phyloP scores from a whole-genome alignment of 2,329 filamentous ascomycete species.

The Orbilia blumenaviensis region DNA sequence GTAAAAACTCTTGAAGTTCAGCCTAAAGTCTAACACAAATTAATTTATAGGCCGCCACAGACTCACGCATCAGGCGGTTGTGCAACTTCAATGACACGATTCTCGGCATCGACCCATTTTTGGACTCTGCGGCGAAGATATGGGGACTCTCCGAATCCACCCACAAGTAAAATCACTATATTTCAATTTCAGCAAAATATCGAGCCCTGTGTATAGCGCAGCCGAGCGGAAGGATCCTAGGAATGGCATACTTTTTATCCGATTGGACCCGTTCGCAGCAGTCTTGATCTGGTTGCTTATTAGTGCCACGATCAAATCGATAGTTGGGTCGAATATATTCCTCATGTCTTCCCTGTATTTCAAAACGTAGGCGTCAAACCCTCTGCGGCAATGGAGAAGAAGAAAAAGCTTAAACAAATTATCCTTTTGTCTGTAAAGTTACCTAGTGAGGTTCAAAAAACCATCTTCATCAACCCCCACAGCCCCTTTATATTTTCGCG shows the following conservation, averaged over 20 bases:
- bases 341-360: background rate
- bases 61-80: slow-evolving; percentile 29
- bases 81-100: background rate
- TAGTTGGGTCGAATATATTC: slow-evolving; percentile 26
- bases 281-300: background rate
- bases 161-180: slow-evolving; percentile 22
- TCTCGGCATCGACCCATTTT: background rate
- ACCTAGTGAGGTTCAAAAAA: background rate
- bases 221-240: background rate
- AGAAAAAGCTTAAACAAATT: too few relatives aligned
- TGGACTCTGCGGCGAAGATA: slow-evolving; percentile 12
- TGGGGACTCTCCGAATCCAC: slow-evolving; percentile 20
- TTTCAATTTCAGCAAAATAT: background rate
- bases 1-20: background rate
- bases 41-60: background rate
- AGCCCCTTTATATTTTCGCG: background rate
- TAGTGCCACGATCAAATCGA: background rate
- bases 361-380: background rate
- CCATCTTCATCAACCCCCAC: background rate
- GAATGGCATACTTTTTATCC: slow-evolving; percentile 12
- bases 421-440: too few relatives aligned
- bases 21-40: background rate
- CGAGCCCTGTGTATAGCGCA: too few relatives aligned
- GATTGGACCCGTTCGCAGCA: background rate
- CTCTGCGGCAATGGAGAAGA: too few relatives aligned